A percentile compares a stretch with the other conserved stretches of the same genome.
Conservation (phyloP, 2,329 filamentous ascomycete genomes). For the Blastomyces parvus region DNA sequence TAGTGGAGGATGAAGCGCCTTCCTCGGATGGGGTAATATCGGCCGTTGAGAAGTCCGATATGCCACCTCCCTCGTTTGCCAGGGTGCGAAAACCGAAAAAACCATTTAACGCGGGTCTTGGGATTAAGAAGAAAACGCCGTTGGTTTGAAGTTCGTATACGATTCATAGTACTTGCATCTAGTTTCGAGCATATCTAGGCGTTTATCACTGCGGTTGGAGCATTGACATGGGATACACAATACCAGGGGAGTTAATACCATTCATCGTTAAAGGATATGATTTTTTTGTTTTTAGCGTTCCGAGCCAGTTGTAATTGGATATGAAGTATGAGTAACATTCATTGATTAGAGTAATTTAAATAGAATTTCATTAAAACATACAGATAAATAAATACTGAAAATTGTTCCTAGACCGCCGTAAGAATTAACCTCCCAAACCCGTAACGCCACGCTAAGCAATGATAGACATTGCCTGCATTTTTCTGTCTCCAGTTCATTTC, state of each 20-base stretch:
- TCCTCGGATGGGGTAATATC: slow-evolving; percentile 19
- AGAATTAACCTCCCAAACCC: not conserved
- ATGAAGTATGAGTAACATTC: not conserved
- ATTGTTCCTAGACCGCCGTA: not conserved
- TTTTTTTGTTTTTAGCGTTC: not conserved
- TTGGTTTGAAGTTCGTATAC: slow-evolving; percentile 37
- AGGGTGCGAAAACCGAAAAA: slow-evolving; percentile 80
- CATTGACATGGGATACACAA: not conserved
- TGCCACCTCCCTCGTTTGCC: slow-evolving; percentile 58
- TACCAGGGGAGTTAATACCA: not conserved
- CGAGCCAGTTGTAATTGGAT: slow-evolving; percentile 28
- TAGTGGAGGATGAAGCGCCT: slow-evolving; percentile 42
- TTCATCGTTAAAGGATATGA: not conserved
- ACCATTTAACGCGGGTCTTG: slow-evolving; percentile 61
- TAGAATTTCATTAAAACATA: slow-evolving; percentile 9
- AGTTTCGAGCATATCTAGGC: not conserved
- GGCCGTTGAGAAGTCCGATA: slow-evolving; percentile 26
- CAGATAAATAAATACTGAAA: slow-evolving; percentile 2
- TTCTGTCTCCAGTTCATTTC: not conserved
- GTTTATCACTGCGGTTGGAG: not conserved
- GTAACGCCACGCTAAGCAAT: slow-evolving; percentile 12
- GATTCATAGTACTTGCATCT: not conserved
- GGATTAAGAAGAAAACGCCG: slow-evolving; percentile 75
- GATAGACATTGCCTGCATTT: not conserved
- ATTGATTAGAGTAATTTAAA: not conserved